These are phyloP conservation scores for Penicillium capsulatum DNA, from an alignment of 2,329 filamentous ascomycete species.

Conservation along the genomic window DNA sequence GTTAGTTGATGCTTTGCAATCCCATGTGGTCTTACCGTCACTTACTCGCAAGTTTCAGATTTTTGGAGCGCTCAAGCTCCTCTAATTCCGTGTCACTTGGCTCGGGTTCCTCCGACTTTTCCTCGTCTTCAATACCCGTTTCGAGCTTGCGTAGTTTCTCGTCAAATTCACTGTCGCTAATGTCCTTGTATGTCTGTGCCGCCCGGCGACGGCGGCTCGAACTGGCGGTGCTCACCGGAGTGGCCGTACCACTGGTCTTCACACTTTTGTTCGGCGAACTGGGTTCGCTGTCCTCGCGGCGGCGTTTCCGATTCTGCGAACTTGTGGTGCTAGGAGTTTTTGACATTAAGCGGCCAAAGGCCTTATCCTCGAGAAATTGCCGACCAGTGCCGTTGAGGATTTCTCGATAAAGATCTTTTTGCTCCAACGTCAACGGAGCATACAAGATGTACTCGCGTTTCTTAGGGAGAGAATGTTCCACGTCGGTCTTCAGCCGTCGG, in stretches of 20 bases:
- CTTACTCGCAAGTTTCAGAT: constrained; percentile 71
- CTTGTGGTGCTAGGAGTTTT: constrained; percentile 33
- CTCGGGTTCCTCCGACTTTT: constrained; percentile 53
- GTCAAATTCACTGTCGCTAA: constrained; percentile 84
- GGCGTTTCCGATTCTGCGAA: constrained; percentile 56
- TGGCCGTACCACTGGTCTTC: constrained; percentile 71
- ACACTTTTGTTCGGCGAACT: constrained; percentile 63
- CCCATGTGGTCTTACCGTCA: constrained; percentile 11
- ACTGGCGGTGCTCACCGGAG: constrained; percentile 55
- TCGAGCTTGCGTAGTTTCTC: constrained; percentile 53
- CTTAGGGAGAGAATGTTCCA: constrained; percentile 84
- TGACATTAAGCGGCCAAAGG: constrained; percentile 46
- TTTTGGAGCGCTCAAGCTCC: constrained; percentile 62
- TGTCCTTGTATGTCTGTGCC: constrained; percentile 57
- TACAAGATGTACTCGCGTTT: constrained; percentile 96
- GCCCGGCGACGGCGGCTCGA: constrained; percentile 51
- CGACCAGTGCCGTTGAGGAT: constrained; percentile 73
- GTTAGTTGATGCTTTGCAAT: constrained; percentile 27
- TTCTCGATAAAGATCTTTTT: constrained; percentile 83
- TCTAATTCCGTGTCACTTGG: constrained; percentile 50
- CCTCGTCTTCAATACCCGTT: constrained; percentile 57
- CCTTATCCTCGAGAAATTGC: constrained; percentile 49
- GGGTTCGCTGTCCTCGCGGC: constrained; percentile 43
- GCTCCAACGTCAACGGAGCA: constrained; percentile 83
- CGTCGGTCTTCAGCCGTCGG: constrained; percentile 85